Percentiles rank a stretch among this genome's conserved stretches.
These are phyloP conservation scores for Pichia exigua DNA, from an alignment of 805 yeast genomes.

Conservation along the genomic window DNA sequence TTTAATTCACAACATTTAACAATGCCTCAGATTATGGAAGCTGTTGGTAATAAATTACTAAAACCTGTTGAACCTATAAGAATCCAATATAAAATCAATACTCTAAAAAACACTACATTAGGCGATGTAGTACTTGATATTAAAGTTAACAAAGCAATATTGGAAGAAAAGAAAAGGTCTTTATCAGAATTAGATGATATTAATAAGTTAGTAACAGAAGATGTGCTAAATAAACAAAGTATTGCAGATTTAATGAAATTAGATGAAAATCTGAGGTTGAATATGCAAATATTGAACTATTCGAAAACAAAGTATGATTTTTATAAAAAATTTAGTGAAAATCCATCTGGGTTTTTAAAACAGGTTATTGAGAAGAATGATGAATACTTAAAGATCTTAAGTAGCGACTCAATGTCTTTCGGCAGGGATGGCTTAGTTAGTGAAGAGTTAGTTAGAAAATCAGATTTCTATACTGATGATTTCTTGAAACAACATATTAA, in stretches of 20 bases:
- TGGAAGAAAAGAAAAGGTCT: slow-evolving; percentile 32
- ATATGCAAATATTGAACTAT: slow-evolving; percentile 45
- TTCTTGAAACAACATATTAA: slow-evolving; percentile 73
- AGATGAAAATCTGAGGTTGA: slow-evolving; percentile 34
- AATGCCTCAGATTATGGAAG: slow-evolving; percentile 65
- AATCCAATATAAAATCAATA: slow-evolving; percentile 66
- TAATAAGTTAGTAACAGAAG: slow-evolving; percentile 36
- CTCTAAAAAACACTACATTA: slow-evolving; percentile 67
- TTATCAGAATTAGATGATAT: slow-evolving; percentile 32
- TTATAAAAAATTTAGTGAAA: slow-evolving; percentile 60
- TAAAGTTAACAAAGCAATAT: slow-evolving; percentile 39
- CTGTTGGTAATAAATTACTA: slow-evolving; percentile 57
- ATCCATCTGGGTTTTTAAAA: slow-evolving; percentile 70
- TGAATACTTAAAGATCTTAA: slow-evolving; percentile 74
- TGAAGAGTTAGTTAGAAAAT: slow-evolving; percentile 81
- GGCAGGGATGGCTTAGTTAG: slow-evolving; percentile 36
- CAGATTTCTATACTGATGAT: slow-evolving; percentile 76
- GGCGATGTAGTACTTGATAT: slow-evolving; percentile 80
- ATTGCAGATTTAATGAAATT: slow-evolving; percentile 31
- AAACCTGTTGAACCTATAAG: slow-evolving; percentile 74
- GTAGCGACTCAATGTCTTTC: slow-evolving; percentile 54
- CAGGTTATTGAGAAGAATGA: slow-evolving; percentile 74
- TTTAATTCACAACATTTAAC: slow-evolving; percentile 47
- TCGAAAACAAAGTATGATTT: slow-evolving; percentile 66
- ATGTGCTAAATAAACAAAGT: slow-evolving; percentile 35